A percentile compares a stretch with the other conserved stretches of the same genome.
These are phyloP conservation scores for Debaryomyces nepalensis DNA, from an alignment of 1,139 yeast genomes.

Conservation along the genomic window DNA sequence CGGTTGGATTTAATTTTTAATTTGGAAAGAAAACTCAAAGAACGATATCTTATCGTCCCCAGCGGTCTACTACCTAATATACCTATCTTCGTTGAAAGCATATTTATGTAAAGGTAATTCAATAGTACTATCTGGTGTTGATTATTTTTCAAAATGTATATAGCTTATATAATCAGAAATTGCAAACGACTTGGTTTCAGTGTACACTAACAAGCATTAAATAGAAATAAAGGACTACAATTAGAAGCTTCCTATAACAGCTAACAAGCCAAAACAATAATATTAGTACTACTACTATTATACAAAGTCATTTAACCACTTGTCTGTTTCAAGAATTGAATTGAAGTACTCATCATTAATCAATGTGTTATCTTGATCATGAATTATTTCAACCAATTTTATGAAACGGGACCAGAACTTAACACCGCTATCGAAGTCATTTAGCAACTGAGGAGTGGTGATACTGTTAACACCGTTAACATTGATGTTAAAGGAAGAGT, in stretches of 20 bases:
- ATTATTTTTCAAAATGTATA: slow-evolving; percentile 1
- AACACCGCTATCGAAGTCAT: slow-evolving; percentile 47
- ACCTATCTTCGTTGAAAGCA: neutral
- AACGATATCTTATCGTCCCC: neutral
- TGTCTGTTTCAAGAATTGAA: slow-evolving; percentile 46
- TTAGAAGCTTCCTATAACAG: no score
- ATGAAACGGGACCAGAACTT: slow-evolving; percentile 48
- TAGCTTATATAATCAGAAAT: slow-evolving; percentile 1
- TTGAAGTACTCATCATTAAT: slow-evolving; percentile 37
- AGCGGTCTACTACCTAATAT: neutral
- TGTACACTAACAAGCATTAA: no score
- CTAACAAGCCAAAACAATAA: no score
- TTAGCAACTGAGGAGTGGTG: slow-evolving; percentile 38
- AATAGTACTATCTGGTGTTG: neutral
- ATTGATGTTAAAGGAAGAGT: slow-evolving; percentile 46
- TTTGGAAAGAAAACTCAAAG: slow-evolving; percentile 2
- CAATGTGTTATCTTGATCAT: slow-evolving; percentile 39
- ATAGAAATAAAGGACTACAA: no score
- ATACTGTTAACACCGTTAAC: slow-evolving; percentile 49
- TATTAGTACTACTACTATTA: slow-evolving; percentile 4
- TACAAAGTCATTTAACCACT: slow-evolving; percentile 43
- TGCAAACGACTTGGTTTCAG: no score
- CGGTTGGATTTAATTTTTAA: neutral
- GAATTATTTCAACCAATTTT: slow-evolving; percentile 39
- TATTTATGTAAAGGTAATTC: neutral